Percentiles rank a stretch among this genome's conserved stretches.
Evolutionary conservation across 805 yeast species (phyloP).

Genomic region (Myxozyma vanderwaltii): DNA sequence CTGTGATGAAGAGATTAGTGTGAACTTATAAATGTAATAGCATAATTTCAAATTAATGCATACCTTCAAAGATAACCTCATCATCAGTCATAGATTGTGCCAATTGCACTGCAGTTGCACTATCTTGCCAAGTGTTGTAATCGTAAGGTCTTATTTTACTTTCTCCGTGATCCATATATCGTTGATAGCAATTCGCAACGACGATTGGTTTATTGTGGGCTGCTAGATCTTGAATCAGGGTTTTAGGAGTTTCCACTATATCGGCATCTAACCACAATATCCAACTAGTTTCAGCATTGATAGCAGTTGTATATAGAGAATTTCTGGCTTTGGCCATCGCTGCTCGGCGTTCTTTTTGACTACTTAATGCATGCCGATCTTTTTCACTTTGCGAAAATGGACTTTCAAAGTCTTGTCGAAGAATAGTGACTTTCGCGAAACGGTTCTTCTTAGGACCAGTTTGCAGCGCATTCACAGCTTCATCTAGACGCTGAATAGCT

Average conservation of each 20-base stretch:
- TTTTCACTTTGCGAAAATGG: slow-evolving; percentile 75
- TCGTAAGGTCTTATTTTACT: slow-evolving; percentile 83
- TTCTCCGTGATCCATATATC: slow-evolving; percentile 63
- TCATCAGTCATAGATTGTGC: slow-evolving; percentile 77
- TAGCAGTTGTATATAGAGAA: slow-evolving; percentile 82
- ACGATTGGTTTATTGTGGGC: slow-evolving; percentile 82
- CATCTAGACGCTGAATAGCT: slow-evolving; percentile 71
- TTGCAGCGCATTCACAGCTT: slow-evolving; percentile 73
- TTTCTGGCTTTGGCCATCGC: slow-evolving; percentile 95
- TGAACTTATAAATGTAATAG: too few species aligned
- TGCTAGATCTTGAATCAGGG: slow-evolving; percentile 83
- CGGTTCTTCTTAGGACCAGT: slow-evolving; percentile 63
- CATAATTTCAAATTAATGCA: too few species aligned
- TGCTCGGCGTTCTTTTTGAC: slow-evolving; percentile 84
- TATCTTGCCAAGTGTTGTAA: slow-evolving; percentile 82
- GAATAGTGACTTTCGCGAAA: slow-evolving; percentile 79
- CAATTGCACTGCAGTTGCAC: slow-evolving; percentile 73
- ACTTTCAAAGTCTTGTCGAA: slow-evolving; percentile 84
- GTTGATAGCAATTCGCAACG: slow-evolving; percentile 91
- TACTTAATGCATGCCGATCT: slow-evolving; percentile 72
- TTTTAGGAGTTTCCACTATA: slow-evolving; percentile 82
- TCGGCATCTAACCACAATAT: slow-evolving; percentile 96
- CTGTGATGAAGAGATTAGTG: slow-evolving; percentile 4
- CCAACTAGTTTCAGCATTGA: slow-evolving; percentile 92
- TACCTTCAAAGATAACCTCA: slow-evolving; percentile 90